A percentile compares a stretch with the other conserved stretches of the same genome.
Evolutionary conservation across 2,329 filamentous ascomycete species (phyloP).

Genomic region (Calonectria ilicicola): DNA sequence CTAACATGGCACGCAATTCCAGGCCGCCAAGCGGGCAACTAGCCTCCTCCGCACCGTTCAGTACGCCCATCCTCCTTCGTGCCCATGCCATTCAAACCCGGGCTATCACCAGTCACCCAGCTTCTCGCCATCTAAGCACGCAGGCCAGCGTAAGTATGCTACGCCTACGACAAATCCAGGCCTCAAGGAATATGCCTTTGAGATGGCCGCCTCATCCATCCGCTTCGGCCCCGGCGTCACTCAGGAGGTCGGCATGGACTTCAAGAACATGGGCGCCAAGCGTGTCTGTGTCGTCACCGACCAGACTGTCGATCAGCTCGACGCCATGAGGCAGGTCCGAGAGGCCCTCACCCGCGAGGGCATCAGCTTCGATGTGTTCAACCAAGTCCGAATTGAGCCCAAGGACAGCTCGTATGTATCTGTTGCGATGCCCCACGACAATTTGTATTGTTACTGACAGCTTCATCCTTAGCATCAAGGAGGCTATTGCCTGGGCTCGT

Average conservation of each 20-base stretch:
- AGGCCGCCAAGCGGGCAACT: constrained; percentile 74
- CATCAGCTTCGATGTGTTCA: constrained; percentile 84
- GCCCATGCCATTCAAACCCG: constrained; percentile 94
- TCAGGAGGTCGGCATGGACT: constrained; percentile 97
- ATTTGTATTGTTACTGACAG: constrained; percentile 6
- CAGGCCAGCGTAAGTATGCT: constrained; percentile 68
- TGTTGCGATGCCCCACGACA: background rate
- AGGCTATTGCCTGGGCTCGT: constrained; percentile 89
- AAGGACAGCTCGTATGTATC: constrained; percentile 88
- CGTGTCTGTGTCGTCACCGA: constrained; percentile 95
- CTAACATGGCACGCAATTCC: constrained; percentile 2
- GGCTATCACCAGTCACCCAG: constrained; percentile 77
- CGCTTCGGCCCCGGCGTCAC: constrained; percentile 94
- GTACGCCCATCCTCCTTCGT: constrained; percentile 86
- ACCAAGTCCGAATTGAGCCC: constrained; percentile 86
- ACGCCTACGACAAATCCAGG: constrained; percentile 73
- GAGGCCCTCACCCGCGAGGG: constrained; percentile 84
- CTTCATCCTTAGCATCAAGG: constrained; percentile 72
- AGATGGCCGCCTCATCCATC: constrained; percentile 96
- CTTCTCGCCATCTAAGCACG: constrained; percentile 61
- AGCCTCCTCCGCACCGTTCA: constrained; percentile 90
- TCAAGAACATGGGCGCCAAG: constrained; percentile 89
- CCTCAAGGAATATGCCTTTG: constrained; percentile 96
- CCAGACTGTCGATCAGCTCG: constrained; percentile 80
- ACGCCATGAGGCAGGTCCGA: constrained; percentile 90